Evolutionary conservation across 2,329 filamentous ascomycete genomes (phyloP).

Genomic region (Sordariomycetes sp.): DNA sequence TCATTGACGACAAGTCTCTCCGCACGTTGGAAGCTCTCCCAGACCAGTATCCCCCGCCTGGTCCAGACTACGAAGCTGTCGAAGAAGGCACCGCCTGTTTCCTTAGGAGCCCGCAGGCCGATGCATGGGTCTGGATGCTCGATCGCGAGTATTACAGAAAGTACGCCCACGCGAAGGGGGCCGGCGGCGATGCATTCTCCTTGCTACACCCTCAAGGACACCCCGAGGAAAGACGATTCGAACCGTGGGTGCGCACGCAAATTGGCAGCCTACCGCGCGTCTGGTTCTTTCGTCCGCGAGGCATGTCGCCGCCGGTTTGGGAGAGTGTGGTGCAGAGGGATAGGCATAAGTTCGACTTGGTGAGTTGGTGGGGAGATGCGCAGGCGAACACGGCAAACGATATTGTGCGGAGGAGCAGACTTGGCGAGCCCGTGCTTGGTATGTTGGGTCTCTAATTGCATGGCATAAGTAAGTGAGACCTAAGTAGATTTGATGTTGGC

Average conservation of each 20-base stretch:
- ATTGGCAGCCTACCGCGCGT: neutral
- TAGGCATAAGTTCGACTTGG: neutral
- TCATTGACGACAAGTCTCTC: constrained; percentile 3
- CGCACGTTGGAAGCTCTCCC: constrained; percentile 1
- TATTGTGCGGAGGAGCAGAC: neutral
- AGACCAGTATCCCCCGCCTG: neutral
- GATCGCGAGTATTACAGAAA: constrained; percentile 1
- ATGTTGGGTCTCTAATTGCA: too few species aligned
- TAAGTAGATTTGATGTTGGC: too few species aligned
- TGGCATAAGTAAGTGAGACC: too few species aligned
- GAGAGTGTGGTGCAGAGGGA: neutral
- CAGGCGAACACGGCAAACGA: neutral
- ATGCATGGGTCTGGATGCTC: constrained; percentile 1
- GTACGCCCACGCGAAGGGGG: neutral
- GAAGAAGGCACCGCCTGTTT: neutral
- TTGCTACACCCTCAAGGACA: neutral
- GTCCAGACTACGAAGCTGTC: neutral
- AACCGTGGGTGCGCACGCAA: neutral
- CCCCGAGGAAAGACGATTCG: neutral
- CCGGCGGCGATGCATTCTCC: neutral
- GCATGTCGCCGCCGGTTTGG: neutral
- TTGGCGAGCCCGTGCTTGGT: neutral
- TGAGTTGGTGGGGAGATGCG: neutral
- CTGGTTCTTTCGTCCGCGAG: neutral
- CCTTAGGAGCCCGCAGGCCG: neutral